Evolutionary conservation across 148 eudicot species (phyloP), one percentile per base, ranked within the genome.

Genomic region (Fagopyrum tataricum): DNA sequence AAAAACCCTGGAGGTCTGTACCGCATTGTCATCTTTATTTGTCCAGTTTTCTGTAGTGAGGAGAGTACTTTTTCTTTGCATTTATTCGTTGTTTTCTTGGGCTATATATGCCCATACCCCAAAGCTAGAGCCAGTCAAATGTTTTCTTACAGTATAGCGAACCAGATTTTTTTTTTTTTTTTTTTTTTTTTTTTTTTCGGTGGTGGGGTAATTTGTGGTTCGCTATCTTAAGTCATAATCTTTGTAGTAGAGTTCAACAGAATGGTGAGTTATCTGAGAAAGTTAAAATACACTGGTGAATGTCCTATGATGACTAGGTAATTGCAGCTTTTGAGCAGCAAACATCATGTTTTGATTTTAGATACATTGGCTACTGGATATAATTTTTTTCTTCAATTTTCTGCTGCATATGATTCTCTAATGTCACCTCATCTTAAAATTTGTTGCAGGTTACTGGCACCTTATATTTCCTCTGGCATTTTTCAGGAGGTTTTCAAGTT

Each of bases 401-500:
- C 20, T 64, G 9, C 18, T 31, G 14, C 44, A 14, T 64, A 20
- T 37, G 69, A 39, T 13, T 37, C 15, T 64, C 18, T 64, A 64
- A 14, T 72, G 24, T 46, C 47, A 44, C 31, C 23, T 47, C 15
- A 6, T 71, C 39, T 14, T 41, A 24, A 47, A 71, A 44, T 44
- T 23, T 56, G 7, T 61, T 78, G 81, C 85, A 91, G 96, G 89
- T 74, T 95, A 46, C 84, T 92, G 77, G 92, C 96, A 70, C 94
- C 97, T 43, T 82, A 84, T 85, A 92, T 92, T 31, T 88, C 96
- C 23, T 76, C 79, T 40, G 94, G 99, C 61, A 92, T 95, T 24
- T 73, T 95, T 42, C 67, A 75, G 73, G 91, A 92, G 78, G 84
- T 90, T 41, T 5, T 88, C 74, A 95, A 92, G 84, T 70, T 92